phyloP scores from a whole-genome alignment of 352 stramenopile species.

The Peronosclerospora sorghi region DNA sequence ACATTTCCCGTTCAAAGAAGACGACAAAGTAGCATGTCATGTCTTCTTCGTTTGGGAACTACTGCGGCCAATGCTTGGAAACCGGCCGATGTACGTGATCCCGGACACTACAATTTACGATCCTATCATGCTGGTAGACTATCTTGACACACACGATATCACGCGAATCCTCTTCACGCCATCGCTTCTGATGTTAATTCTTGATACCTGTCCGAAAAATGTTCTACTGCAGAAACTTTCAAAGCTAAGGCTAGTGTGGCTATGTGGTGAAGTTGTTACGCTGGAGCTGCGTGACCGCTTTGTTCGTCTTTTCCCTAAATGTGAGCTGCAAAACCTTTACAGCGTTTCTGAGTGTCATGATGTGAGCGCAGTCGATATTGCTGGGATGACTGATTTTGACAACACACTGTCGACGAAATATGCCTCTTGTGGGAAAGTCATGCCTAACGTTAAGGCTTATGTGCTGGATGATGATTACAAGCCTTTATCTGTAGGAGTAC shows the following conservation, averaged over 20 bases:
- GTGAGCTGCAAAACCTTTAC: slow-evolving; percentile 88
- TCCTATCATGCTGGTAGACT: slow-evolving; percentile 65
- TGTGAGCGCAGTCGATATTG: slow-evolving; percentile 73
- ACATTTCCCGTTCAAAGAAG: slow-evolving; percentile 53
- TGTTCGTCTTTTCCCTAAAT: slow-evolving; percentile 70
- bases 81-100: slow-evolving; percentile 85
- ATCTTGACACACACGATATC: slow-evolving; percentile 63
- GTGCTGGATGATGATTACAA: slow-evolving; percentile 69
- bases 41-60: slow-evolving; percentile 95
- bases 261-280: slow-evolving; percentile 90
- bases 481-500: slow-evolving; percentile 49
- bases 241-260: slow-evolving; percentile 80
- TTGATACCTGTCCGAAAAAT: slow-evolving; percentile 55
- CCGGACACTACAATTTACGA: slow-evolving; percentile 89
- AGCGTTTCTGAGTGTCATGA: slow-evolving; percentile 92
- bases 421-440: slow-evolving; percentile 77
- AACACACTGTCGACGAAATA: slow-evolving; percentile 75
- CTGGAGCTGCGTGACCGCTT: slow-evolving; percentile 82
- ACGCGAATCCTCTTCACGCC: slow-evolving; percentile 91
- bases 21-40: slow-evolving; percentile 84
- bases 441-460: slow-evolving; percentile 71
- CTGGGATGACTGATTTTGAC: slow-evolving; percentile 62
- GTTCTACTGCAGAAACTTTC: slow-evolving; percentile 45
- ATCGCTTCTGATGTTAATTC: slow-evolving; percentile 82
- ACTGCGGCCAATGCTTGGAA: slow-evolving; percentile 83